phyloP scores from a whole-genome alignment of 2,329 filamentous ascomycete species.

The Ceratocystis harringtonii region DNA sequence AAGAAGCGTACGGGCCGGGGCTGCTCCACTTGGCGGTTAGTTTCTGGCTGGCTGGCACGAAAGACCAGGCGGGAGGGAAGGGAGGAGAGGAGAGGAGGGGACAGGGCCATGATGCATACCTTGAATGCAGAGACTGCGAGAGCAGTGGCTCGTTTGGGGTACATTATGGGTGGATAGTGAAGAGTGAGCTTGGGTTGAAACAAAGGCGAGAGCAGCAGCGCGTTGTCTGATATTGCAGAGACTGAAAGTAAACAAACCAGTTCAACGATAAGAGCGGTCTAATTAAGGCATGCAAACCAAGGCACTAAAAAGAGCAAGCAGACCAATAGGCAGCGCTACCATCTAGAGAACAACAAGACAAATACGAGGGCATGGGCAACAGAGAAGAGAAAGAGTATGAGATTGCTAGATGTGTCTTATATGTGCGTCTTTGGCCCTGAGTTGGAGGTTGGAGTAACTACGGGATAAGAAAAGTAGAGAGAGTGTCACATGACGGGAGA shows the following conservation, averaged over 20 bases:
- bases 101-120: neutral
- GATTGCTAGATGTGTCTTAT: neutral
- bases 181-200: neutral
- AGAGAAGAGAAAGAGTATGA: neutral
- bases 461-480: neutral
- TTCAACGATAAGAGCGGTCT: neutral
- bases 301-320: neutral
- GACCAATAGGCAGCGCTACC: neutral
- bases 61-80: neutral
- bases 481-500: neutral
- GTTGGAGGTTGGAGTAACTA: neutral
- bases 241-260: neutral
- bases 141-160: neutral
- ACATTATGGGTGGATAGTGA: neutral
- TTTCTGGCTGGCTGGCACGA: neutral
- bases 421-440: neutral
- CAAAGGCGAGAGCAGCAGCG: neutral
- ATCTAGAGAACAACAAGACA: neutral
- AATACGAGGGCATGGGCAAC: neutral
- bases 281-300: neutral
- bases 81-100: no score
- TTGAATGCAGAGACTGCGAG: neutral
- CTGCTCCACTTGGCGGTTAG: neutral
- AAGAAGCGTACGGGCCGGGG: constrained; percentile 14
- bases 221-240: neutral